Evolutionary conservation across 176 grass and related monocot species (phyloP), one percentile per base, ranked within the genome.

Genomic region (sorghum (Sorghum bicolor)): DNA sequence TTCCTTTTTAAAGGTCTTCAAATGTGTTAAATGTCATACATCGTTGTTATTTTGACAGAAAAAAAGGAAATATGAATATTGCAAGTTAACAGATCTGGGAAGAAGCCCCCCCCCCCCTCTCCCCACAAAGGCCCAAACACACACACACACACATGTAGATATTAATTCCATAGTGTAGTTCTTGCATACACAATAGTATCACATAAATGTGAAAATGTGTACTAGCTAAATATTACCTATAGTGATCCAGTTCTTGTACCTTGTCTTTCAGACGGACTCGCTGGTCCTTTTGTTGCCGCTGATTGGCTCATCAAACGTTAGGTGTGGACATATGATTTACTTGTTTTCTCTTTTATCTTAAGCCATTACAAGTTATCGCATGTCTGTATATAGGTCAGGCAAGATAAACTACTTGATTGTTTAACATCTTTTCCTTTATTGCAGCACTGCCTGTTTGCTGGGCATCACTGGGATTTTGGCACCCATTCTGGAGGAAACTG

Each of bases 401-500:
- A 76, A 55, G 38, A 77, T 84, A 79, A 72, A 72, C 43, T 70
- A 64, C 20, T 86, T 70, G n/a, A 41, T 77, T 77, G 60, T 28
- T 61, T 76, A 73, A 3, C 68, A 7, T 3, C 77, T 83, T 65
- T 84, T 39, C 31, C n/a, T 61, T 52, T 74, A 31, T 64, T 64
- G 20, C 79, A 98, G 93, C 79, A 95, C 96, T 82, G 87, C 89
- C 47, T 98, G 78, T 92, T 86, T 98, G 62, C 58, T 98, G 53
- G 89, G 91, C 47, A 86, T 90, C 74, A 98, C 96, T 33, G 96
- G 96, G 63, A 74, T 98, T 92, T 80, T 98, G 62, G 93, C 96
- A 2, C 93, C 96, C 66, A 75, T 95, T 92, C 86, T 98, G 29
- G 96, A 98, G 88, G 96, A 98, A 62, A 95, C 96, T 83, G 72